These are phyloP conservation scores for Spirogloea muscicola DNA, from an alignment of 139 green algal species.

Conservation along the genomic window DNA sequence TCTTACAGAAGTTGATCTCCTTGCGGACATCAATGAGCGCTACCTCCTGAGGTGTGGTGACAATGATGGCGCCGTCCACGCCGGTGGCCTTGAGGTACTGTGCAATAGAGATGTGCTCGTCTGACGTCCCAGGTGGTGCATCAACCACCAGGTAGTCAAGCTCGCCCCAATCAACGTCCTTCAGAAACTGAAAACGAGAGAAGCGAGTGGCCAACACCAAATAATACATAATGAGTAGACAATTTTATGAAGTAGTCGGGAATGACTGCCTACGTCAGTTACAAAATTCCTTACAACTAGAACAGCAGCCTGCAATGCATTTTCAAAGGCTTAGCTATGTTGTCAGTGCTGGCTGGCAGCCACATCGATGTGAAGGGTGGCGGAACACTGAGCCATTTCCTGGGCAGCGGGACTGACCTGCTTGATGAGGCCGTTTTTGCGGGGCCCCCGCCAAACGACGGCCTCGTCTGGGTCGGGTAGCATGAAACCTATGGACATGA, in stretches of 20 bases:
- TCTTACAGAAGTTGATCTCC: conserved; percentile 96
- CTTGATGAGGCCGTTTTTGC: conserved; percentile 77
- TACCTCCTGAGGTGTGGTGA: conserved; percentile 82
- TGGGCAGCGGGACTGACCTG: no score
- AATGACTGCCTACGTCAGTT: no score
- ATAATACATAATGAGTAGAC: no score
- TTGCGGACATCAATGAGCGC: conserved; percentile 95
- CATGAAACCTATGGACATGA: conserved; percentile 99
- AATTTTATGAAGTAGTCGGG: no score
- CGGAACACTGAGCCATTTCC: no score
- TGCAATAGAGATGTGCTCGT: conserved; percentile 97
- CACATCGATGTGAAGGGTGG: no score
- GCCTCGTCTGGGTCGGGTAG: conserved; percentile 90
- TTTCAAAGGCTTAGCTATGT: no score
- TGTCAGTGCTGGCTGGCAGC: no score
- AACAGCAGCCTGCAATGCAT: no score
- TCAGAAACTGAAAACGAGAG: conserved; percentile 77
- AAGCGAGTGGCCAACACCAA: no score
- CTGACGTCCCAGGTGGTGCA: conserved; percentile 86
- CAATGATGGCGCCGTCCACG: conserved; percentile 72
- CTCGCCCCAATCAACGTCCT: conserved; percentile 90
- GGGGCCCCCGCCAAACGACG: conserved; percentile 92
- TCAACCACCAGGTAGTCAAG: conserved; percentile 97
- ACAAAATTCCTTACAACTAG: no score
- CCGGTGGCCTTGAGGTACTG: conserved; percentile 65